phyloP scores from a whole-genome alignment of 139 green algal species.

The Volvox africanus region DNA sequence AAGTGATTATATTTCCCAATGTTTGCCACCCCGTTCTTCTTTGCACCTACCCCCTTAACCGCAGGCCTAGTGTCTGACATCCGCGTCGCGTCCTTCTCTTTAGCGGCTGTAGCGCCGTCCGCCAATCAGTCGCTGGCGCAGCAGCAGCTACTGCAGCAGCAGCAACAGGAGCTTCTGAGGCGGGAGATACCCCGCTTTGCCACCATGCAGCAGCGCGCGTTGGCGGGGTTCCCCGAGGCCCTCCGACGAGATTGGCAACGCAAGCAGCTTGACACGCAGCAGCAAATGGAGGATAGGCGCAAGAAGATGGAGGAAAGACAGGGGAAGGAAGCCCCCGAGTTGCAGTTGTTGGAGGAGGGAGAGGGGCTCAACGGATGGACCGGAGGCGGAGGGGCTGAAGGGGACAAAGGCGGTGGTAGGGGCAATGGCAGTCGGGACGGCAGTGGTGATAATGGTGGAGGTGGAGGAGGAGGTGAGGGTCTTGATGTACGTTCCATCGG shows the following conservation, averaged over 20 bases:
- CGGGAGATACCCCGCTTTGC: not conserved
- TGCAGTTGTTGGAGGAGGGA: not conserved
- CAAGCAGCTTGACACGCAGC: not conserved
- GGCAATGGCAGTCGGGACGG: not conserved
- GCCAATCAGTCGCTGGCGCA: not conserved
- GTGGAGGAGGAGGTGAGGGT: not conserved
- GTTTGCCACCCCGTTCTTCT: too few species aligned
- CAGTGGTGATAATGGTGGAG: not conserved
- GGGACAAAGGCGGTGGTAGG: not conserved
- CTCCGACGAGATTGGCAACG: not conserved
- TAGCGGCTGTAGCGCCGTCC: not conserved
- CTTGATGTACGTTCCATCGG: not conserved
- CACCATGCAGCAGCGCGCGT: not conserved
- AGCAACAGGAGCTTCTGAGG: not conserved
- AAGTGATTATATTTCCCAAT: too few species aligned
- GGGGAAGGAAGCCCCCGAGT: not conserved
- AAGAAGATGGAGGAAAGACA: not conserved
- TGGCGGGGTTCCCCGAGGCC: not conserved
- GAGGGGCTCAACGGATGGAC: not conserved
- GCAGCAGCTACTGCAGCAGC: not conserved
- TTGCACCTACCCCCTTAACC: too few species aligned
- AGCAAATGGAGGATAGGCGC: not conserved
- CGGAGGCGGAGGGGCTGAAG: not conserved
- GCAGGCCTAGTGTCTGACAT: slow-evolving; percentile 16
- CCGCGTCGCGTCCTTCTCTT: not conserved